Base-by-base conservation (phyloP, 1,284 basidiomycete genomes). In the Cryptococcus sp. region DNA sequence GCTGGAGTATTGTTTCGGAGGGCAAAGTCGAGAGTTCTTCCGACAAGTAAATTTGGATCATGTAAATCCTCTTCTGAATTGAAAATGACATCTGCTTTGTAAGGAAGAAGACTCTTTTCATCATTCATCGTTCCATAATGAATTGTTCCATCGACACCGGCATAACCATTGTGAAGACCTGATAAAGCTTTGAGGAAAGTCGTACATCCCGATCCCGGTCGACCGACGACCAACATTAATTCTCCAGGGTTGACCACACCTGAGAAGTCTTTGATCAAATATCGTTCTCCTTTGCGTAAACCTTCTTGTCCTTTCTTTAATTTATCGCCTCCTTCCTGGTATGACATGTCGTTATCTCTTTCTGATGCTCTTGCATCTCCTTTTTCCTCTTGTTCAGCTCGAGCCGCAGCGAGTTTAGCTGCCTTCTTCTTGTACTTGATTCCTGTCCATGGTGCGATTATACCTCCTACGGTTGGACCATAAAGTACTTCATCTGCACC, bases 141-240 rank as follows among this genome's bases (percentile, higher is more conserved):
- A n/a, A 80, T 72, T 1, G 66, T 65, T 2, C 79, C 79, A 31
- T 79, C 73, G 36, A 74, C 64, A n/a, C 68, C 72, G 49, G 75
- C 72, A 55, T 76, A 80, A 5, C 76, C 75, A 11, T 60, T 56
- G 36, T 75, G 69, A 34, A 77, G 65, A 46, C 78, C 76, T 14
- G 77, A 68, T 5, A 80, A 67, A 3, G 76, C 65, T 59, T 79
- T 78, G 65, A 80, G 72, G 60, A 80, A 76, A 0, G 79, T 80
- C 10, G 76, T 76, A 63, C 77, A 79, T 32, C 79, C 79, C 0
- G 69, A 64, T 10, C 78, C 78, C 0, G 79, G 79, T 46, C 77
- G 66, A 8, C 71, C 76, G 7, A 77, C 67, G 42, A 71, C 72
- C 43, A 78, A 63, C 64, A 74, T 70, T 70, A 73, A 75, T 62